These are phyloP conservation scores for Rhodotorula diobovata DNA, from an alignment of 768 basidiomycete genomes.

Conservation along the genomic window DNA sequence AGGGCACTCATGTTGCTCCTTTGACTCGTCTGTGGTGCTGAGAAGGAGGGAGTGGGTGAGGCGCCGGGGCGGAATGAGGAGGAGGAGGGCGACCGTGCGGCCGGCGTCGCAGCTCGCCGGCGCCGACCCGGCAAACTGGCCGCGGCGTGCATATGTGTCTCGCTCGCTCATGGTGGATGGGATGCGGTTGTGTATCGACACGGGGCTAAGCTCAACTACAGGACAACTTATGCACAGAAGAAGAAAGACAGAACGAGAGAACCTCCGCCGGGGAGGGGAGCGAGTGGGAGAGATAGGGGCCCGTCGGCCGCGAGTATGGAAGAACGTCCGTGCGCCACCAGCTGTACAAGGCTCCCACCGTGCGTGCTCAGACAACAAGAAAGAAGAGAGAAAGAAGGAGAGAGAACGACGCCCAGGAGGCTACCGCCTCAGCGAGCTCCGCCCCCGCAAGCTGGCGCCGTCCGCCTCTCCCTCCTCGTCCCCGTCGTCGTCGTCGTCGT, in stretches of 20 bases:
- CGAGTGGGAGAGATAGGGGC: too few relatives aligned
- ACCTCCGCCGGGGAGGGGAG: neutral
- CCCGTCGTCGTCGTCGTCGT: conserved; percentile 2
- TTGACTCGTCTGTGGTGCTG: neutral
- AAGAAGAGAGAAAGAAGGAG: neutral
- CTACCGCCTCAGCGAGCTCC: neutral
- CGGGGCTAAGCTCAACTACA: too few relatives aligned
- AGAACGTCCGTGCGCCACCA: neutral
- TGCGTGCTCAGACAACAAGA: neutral
- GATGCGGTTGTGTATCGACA: too few relatives aligned
- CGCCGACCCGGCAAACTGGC: too few relatives aligned
- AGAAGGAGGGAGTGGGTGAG: neutral
- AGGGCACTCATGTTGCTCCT: neutral
- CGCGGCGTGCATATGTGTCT: too few relatives aligned
- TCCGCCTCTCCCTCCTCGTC: neutral
- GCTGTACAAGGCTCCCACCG: neutral
- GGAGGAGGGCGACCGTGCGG: neutral
- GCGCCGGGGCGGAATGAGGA: neutral
- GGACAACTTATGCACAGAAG: neutral
- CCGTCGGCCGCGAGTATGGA: too few relatives aligned
- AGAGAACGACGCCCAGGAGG: too few relatives aligned
- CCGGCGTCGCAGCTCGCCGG: too few relatives aligned
- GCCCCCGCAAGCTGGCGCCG: neutral
- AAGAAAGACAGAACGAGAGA: neutral
- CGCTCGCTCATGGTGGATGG: too few relatives aligned